Conservation (phyloP, 2,329 filamentous ascomycete genomes). For the Aureobasidium sp. region DNA sequence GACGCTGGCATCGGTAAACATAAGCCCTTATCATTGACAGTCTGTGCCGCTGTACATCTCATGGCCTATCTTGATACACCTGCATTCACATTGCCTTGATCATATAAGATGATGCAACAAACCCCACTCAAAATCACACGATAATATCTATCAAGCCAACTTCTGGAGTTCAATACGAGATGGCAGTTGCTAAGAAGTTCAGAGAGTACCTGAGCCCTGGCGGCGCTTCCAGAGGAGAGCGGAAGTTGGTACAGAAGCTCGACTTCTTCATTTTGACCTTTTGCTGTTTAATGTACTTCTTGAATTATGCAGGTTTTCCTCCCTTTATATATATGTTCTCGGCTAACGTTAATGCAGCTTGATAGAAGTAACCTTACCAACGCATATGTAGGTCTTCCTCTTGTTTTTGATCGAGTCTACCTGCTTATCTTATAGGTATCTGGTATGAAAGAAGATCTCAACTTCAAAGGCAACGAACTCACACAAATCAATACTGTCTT, state of each 20-base stretch:
- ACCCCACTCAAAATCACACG: neutral
- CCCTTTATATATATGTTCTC: neutral
- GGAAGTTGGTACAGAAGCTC: constrained; percentile 40
- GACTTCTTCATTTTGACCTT: constrained; percentile 31
- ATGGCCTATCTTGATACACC: constrained; percentile 8
- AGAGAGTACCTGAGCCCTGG: constrained; percentile 29
- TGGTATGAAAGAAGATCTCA: constrained; percentile 47
- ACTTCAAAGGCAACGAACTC: constrained; percentile 43
- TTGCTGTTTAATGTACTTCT: constrained; percentile 35
- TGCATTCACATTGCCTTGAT: neutral
- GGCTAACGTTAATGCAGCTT: constrained; percentile 27
- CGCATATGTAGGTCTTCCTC: constrained; percentile 42
- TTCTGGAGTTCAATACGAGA: neutral
- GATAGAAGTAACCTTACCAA: constrained; percentile 48
- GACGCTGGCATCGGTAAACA: neutral
- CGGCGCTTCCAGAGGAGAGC: constrained; percentile 33
- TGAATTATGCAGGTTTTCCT: constrained; percentile 17
- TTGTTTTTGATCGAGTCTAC: too few species aligned
- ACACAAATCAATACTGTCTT: constrained; percentile 35
- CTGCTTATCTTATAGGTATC: too few species aligned
- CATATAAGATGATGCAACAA: constrained; percentile 1
- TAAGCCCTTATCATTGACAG: neutral
- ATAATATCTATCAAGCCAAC: neutral
- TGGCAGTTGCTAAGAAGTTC: constrained; percentile 1
- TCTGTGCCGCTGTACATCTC: neutral